These are phyloP conservation scores for Phtheirospermum japonicum DNA, from an alignment of 257 asterid genomes.

Conservation along the genomic window DNA sequence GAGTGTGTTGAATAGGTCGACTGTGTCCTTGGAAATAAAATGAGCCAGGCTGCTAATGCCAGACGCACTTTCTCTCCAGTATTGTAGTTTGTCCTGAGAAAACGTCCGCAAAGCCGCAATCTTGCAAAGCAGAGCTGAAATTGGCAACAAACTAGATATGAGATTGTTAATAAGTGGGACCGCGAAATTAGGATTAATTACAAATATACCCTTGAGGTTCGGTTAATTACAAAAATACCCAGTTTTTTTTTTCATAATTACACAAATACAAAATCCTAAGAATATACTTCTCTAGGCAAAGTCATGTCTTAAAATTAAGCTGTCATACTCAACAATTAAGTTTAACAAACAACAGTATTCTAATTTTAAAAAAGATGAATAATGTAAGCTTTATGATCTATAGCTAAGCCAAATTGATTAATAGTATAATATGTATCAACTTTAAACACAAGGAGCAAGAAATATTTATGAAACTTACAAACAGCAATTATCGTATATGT, in stretches of 20 bases:
- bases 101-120: constrained; percentile 88
- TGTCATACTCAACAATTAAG: too few relatives aligned
- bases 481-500: constrained; percentile 59
- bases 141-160: not conserved
- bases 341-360: constrained; percentile 1
- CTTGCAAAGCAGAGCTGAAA: constrained; percentile 91
- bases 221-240: too few relatives aligned
- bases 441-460: constrained; percentile 11
- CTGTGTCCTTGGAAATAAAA: constrained; percentile 82
- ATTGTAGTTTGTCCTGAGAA: constrained; percentile 82
- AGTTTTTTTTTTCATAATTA: too few relatives aligned
- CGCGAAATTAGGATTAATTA: not conserved
- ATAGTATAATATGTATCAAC: not conserved
- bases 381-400: not conserved
- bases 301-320: too few relatives aligned
- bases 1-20: constrained; percentile 72
- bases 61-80: constrained; percentile 90
- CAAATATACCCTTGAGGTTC: not conserved
- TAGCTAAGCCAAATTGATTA: constrained; percentile 16
- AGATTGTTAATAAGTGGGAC: not conserved
- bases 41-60: constrained; percentile 95
- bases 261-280: too few relatives aligned
- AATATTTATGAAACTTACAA: constrained; percentile 39
- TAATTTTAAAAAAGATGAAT: not conserved
- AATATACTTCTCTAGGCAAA: too few relatives aligned